Percentiles rank a stretch among this genome's conserved stretches.
These are phyloP conservation scores for Chlamydomonas schloesseri DNA, from an alignment of 139 green algal genomes.

Conservation along the genomic window DNA sequence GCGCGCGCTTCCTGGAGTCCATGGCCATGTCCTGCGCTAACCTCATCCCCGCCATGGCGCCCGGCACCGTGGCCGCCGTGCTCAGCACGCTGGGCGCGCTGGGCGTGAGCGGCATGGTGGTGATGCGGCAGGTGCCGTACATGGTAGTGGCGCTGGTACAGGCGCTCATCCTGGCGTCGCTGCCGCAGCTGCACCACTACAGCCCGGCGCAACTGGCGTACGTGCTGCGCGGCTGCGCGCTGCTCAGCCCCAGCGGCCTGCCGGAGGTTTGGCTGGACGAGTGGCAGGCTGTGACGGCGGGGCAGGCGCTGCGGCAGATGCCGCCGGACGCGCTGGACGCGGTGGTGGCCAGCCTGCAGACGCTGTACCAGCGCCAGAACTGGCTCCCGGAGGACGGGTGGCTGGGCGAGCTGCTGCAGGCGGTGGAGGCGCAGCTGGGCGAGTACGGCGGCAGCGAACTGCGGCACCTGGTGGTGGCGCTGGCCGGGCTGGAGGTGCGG, in stretches of 20 bases:
- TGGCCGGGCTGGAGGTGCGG: conserved; percentile 34
- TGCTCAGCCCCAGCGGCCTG: conserved; percentile 22
- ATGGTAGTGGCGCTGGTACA: conserved; percentile 29
- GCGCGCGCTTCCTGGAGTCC: conserved; percentile 19
- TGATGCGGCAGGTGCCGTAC: conserved; percentile 13
- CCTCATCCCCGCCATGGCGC: conserved; percentile 9
- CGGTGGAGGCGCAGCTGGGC: conserved; percentile 12
- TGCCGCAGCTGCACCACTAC: conserved; percentile 28
- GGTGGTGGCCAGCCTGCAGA: conserved; percentile 12
- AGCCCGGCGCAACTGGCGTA: conserved; percentile 18
- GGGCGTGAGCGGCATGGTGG: background rate
- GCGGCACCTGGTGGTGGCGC: conserved; percentile 5
- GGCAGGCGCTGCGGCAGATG: conserved; percentile 1
- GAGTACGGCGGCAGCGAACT: conserved; percentile 3
- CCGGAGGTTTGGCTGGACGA: conserved; percentile 44
- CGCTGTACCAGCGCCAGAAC: conserved; percentile 11
- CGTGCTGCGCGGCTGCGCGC: conserved; percentile 26
- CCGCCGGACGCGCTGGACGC: conserved; percentile 25
- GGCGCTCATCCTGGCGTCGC: conserved; percentile 35
- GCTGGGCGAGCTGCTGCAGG: conserved; percentile 25
- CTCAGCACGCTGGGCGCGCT: conserved; percentile 32
- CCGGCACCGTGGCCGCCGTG: conserved; percentile 6
- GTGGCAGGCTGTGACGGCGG: conserved; percentile 17
- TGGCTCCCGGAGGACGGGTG: conserved; percentile 16
- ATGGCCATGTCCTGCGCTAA: conserved; percentile 11